Conservation (phyloP, 371 early-diverging fungal species). For the Mortierella sp. region DNA sequence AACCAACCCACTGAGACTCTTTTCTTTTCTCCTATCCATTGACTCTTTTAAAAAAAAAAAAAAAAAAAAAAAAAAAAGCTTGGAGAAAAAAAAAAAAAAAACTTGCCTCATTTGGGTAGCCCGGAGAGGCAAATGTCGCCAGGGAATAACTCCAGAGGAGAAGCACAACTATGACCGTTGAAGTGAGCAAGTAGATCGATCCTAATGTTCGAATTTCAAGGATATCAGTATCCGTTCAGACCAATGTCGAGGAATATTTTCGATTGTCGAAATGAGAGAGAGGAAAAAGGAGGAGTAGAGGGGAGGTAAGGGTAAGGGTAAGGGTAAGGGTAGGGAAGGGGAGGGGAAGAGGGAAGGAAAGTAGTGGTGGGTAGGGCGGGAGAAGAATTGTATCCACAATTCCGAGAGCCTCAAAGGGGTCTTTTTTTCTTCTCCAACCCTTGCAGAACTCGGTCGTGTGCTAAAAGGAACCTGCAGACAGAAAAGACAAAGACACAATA, state of each 20-base stretch:
- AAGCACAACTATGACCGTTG: slow-evolving; percentile 33
- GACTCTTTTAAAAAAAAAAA: slow-evolving; percentile 9
- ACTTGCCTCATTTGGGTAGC: slow-evolving; percentile 46
- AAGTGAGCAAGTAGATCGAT: slow-evolving; percentile 25
- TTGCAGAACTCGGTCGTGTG: slow-evolving; percentile 30
- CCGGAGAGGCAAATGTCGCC: slow-evolving; percentile 45
- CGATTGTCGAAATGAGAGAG: slow-evolving; percentile 6
- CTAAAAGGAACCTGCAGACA: slow-evolving; percentile 32
- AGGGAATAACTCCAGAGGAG: slow-evolving; percentile 52
- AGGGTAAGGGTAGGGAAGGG: not conserved
- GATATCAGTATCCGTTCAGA: too few species aligned
- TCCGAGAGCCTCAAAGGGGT: not conserved
- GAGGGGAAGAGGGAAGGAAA: not conserved
- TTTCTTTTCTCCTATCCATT: too few species aligned
- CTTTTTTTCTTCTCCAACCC: slow-evolving; percentile 14
- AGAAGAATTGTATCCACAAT: not conserved
- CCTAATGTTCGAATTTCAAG: too few species aligned
- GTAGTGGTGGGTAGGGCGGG: not conserved
- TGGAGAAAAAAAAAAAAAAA: not conserved
- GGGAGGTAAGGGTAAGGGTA: not conserved
- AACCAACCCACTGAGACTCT: too few species aligned
- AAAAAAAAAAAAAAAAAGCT: not conserved
- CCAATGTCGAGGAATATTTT: too few species aligned
- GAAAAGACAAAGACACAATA: slow-evolving; percentile 38
- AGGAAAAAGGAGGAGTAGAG: not conserved